phyloP scores from a whole-genome alignment of 805 yeast genomes.

The Yarrowia porcina region DNA sequence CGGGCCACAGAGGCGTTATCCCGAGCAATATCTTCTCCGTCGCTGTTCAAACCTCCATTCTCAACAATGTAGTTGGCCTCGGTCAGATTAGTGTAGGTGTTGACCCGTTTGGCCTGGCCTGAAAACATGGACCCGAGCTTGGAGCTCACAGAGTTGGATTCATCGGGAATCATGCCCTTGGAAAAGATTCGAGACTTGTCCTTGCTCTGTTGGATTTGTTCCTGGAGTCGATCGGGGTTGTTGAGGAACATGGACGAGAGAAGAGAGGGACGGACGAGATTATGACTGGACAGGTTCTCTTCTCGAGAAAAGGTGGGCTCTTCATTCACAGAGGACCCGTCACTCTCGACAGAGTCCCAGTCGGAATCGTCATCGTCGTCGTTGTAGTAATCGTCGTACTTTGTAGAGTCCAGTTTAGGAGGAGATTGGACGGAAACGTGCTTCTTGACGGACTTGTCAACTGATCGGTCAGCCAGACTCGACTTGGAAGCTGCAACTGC shows the following conservation, averaged over 20 bases:
- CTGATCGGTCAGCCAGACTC: not conserved
- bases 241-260: conserved; percentile 41
- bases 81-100: not conserved
- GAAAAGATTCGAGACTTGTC: conserved; percentile 25
- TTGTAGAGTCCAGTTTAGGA: conserved; percentile 13
- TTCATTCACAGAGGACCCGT: conserved; percentile 37
- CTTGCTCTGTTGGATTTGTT: conserved; percentile 28
- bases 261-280: conserved; percentile 39
- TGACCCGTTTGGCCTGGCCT: conserved; percentile 22
- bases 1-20: conserved; percentile 14
- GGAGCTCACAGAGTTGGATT: conserved; percentile 4
- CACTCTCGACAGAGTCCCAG: conserved; percentile 42
- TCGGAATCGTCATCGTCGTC: conserved; percentile 38
- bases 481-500: not conserved
- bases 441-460: not conserved
- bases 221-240: conserved; percentile 32
- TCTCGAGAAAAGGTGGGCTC: conserved; percentile 35
- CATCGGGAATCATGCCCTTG: conserved; percentile 26
- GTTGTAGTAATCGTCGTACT: conserved; percentile 32
- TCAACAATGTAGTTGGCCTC: conserved; percentile 16
- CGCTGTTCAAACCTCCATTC: conserved; percentile 3
- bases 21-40: conserved; percentile 16
- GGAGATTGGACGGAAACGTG: conserved; percentile 11
- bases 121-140: conserved; percentile 18
- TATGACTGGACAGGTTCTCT: conserved; percentile 35